A percentile compares a stretch with the other conserved stretches of the same genome.
These are phyloP conservation scores for Lophiostoma macrostomum DNA, from an alignment of 495 filamentous ascomycete genomes.

Conservation along the genomic window DNA sequence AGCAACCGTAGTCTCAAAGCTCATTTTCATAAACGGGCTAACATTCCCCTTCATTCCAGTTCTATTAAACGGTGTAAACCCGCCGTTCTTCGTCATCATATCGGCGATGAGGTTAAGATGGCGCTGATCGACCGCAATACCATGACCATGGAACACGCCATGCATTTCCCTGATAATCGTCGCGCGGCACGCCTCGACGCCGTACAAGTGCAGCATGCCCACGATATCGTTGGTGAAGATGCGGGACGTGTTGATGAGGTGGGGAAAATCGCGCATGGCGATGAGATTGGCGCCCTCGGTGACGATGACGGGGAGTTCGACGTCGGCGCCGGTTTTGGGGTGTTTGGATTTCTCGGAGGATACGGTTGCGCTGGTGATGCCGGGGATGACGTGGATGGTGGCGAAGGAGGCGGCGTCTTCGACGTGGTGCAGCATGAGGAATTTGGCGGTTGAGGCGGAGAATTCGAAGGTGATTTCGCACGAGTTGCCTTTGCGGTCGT, in stretches of 20 bases:
- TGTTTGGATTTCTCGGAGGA: conserved; percentile 57
- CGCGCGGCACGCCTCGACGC: conserved; percentile 85
- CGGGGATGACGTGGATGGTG: conserved; percentile 81
- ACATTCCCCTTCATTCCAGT: conserved; percentile 78
- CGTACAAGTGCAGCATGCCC: conserved; percentile 78
- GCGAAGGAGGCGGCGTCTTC: conserved; percentile 71
- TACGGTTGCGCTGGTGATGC: conserved; percentile 70
- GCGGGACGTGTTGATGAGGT: conserved; percentile 80
- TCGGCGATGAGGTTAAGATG: conserved; percentile 96
- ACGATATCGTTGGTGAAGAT: conserved; percentile 91
- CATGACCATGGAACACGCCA: conserved; percentile 84
- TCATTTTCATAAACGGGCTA: conserved; percentile 95
- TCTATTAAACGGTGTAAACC: conserved; percentile 86
- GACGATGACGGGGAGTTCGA: conserved; percentile 56
- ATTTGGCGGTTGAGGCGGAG: conserved; percentile 73
- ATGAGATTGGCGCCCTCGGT: conserved; percentile 84
- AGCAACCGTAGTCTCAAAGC: conserved; percentile 92
- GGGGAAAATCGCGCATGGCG: conserved; percentile 83
- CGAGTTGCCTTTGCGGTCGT: conserved; percentile 67
- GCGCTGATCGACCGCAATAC: conserved; percentile 86
- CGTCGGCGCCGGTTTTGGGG: conserved; percentile 45
- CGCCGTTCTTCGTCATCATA: conserved; percentile 88
- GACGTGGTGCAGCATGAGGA: conserved; percentile 87
- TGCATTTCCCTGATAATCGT: conserved; percentile 85
- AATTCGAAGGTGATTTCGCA: conserved; percentile 84